phyloP scores from a whole-genome alignment of 139 green algal species.

The Mesostigma viride region DNA sequence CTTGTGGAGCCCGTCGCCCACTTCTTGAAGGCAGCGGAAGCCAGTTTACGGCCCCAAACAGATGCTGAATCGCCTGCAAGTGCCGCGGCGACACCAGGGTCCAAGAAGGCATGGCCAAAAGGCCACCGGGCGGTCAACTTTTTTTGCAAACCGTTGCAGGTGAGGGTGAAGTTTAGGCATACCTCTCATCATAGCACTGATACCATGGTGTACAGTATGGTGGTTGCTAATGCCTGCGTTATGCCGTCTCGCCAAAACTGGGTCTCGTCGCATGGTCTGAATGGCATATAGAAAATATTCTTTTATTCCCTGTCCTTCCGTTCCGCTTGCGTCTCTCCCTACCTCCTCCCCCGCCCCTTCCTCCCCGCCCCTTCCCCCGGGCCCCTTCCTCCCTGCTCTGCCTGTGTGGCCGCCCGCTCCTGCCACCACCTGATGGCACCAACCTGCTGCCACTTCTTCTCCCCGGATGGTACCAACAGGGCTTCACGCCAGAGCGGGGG shows the following conservation, averaged over 20 bases:
- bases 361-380: neutral
- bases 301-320: too few relatives aligned
- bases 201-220: too few relatives aligned
- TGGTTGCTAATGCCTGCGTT: too few relatives aligned
- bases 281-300: too few relatives aligned
- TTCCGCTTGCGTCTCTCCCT: too few relatives aligned
- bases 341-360: too few relatives aligned
- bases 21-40: slow-evolving; percentile 18
- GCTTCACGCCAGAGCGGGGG: slow-evolving; percentile 39
- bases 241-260: too few relatives aligned
- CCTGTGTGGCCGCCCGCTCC: neutral
- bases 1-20: slow-evolving; percentile 57
- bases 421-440: neutral
- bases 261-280: too few relatives aligned
- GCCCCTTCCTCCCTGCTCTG: neutral
- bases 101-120: neutral
- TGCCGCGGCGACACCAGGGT: neutral
- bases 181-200: too few relatives aligned
- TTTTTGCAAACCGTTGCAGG: slow-evolving; percentile 20
- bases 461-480: slow-evolving; percentile 10
- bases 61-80: neutral
- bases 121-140: slow-evolving; percentile 20
- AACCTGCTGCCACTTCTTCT: neutral
- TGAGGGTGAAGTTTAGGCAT: too few relatives aligned
- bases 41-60: neutral